Conservation (phyloP, 768 basidiomycete genomes). For the Naganishia onofrii region DNA sequence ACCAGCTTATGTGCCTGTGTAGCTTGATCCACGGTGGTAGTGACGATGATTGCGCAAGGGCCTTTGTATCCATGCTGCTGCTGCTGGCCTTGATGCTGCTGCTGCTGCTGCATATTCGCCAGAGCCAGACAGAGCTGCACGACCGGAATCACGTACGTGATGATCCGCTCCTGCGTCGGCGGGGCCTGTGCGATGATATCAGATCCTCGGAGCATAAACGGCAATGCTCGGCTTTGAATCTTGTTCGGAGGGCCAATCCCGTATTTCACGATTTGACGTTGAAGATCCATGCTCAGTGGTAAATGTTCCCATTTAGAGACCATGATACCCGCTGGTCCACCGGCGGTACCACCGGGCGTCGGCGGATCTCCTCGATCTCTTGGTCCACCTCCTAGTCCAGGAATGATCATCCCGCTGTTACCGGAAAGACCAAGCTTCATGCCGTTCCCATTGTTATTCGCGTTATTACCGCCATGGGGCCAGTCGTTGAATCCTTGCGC, state of each 20-base stretch:
- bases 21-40: conserved; percentile 97
- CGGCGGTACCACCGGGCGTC: conserved; percentile 25
- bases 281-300: conserved; percentile 75
- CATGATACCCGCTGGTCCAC: conserved; percentile 60
- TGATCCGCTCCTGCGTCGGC: conserved; percentile 96
- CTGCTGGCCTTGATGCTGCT: conserved; percentile 27
- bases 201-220: conserved; percentile 77
- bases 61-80: conserved; percentile 63
- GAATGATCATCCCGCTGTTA: conserved; percentile 8
- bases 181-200: conserved; percentile 99
- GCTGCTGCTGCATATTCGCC: conserved; percentile 34
- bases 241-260: conserved; percentile 98
- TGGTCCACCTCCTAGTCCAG: conserved; percentile 13
- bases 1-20: conserved; percentile 69
- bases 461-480: conserved; percentile 9
- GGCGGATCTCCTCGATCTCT: conserved; percentile 25
- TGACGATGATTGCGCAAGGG: conserved; percentile 86
- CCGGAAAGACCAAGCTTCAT: conserved; percentile 18
- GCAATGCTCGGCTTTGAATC: conserved; percentile 93
- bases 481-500: conserved; percentile 10
- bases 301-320: conserved; percentile 97
- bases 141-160: conserved; percentile 65
- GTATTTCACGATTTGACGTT: conserved; percentile 85
- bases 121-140: conserved; percentile 61
- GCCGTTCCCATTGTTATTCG: not conserved